These are phyloP conservation scores for Phoenix dactylifera DNA, from an alignment of 176 grass and related monocot species.

Conservation along the genomic window DNA sequence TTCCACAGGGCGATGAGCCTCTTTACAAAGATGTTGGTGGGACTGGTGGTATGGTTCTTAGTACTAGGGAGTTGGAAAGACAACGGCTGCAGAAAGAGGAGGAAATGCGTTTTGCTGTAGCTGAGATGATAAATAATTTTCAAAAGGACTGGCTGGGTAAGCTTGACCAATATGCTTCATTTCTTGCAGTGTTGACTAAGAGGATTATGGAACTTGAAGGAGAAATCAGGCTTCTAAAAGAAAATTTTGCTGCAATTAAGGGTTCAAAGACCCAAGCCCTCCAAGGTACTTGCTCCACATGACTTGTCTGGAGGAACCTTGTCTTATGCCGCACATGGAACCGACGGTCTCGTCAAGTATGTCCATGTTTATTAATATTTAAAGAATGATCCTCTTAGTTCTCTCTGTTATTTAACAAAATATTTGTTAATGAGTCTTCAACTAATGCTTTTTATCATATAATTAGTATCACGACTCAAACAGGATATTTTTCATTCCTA, in stretches of 20 bases:
- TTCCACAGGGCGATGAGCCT: conserved; percentile 36
- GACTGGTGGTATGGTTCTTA: conserved; percentile 62
- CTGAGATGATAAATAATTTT: conserved; percentile 37
- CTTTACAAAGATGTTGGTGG: conserved; percentile 43
- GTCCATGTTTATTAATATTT: no score
- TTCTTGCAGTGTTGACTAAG: neutral
- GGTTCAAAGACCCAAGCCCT: no score
- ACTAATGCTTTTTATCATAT: no score
- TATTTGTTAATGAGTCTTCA: no score
- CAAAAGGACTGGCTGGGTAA: conserved; percentile 39
- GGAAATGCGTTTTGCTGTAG: conserved; percentile 13
- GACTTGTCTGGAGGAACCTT: no score
- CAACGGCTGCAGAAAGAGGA: conserved; percentile 35
- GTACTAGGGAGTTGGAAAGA: conserved; percentile 52
- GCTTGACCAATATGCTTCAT: conserved; percentile 6
- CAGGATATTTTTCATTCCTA: no score
- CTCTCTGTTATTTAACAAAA: no score
- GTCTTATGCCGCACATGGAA: no score
- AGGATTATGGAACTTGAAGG: conserved; percentile 21
- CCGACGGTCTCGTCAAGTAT: no score
- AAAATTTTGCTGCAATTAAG: conserved; percentile 16
- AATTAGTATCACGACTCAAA: no score
- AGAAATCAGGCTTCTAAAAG: conserved; percentile 36
- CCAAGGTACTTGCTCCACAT: no score
- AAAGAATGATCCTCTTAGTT: no score